Evolutionary conservation across 306 rosid genomes (phyloP).

Genomic region (Fagus sylvatica): DNA sequence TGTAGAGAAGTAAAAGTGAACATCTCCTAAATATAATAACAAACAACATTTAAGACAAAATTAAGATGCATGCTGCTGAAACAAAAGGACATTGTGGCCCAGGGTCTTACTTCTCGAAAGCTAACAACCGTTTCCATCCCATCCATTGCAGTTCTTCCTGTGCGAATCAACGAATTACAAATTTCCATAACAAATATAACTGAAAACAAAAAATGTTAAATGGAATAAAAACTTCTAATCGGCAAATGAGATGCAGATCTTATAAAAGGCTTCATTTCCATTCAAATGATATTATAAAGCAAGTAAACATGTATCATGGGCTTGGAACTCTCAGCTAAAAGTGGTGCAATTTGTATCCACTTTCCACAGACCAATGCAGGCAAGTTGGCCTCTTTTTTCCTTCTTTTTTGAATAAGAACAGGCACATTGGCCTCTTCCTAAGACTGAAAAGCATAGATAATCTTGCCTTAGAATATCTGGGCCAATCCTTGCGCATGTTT

Average conservation of each 20-base stretch:
- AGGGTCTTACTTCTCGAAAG: slow-evolving; percentile 85
- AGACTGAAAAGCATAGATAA: not conserved
- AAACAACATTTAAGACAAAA: not conserved
- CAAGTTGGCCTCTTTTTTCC: too few relatives aligned
- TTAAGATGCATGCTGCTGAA: not conserved
- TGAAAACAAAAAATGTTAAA: slow-evolving; percentile 16
- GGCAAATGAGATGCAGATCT: not conserved
- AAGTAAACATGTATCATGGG: not conserved
- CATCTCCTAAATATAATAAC: not conserved
- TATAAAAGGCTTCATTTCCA: not conserved
- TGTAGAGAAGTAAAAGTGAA: not conserved
- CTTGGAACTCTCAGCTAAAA: not conserved
- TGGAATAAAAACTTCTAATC: not conserved
- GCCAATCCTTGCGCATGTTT: not conserved
- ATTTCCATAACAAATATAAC: slow-evolving; percentile 5
- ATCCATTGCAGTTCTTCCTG: slow-evolving; percentile 97
- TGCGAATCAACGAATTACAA: slow-evolving; percentile 23
- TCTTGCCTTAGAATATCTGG: not conserved
- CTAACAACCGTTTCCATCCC: slow-evolving; percentile 77
- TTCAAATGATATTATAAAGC: not conserved
- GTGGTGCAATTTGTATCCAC: not conserved
- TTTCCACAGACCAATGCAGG: not conserved
- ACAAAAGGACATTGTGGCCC: not conserved
- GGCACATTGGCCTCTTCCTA: not conserved
- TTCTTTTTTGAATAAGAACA: not conserved